These are phyloP conservation scores for Podaxis carcinomalis DNA, from an alignment of 768 basidiomycete species.

Conservation along the genomic window DNA sequence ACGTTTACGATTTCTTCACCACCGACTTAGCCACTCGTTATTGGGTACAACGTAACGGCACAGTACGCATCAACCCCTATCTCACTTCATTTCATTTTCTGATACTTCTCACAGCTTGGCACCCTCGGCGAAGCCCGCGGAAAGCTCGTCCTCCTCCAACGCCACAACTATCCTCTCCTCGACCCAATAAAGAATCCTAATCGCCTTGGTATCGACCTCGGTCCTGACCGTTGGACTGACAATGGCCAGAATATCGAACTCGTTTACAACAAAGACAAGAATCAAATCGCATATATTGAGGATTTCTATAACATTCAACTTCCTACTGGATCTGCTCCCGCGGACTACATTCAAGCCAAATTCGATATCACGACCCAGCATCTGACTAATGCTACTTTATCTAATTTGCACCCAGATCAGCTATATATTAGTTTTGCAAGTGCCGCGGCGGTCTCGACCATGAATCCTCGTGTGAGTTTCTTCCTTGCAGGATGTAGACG, in stretches of 20 bases:
- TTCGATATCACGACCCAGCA: slow-evolving; percentile 37
- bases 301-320: slow-evolving; percentile 39
- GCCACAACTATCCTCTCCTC: slow-evolving; percentile 39
- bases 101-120: slow-evolving; percentile 28
- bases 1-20: slow-evolving; percentile 36
- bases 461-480: background rate
- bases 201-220: slow-evolving; percentile 41
- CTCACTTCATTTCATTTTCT: background rate
- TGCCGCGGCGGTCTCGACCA: slow-evolving; percentile 20
- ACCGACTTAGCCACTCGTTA: slow-evolving; percentile 34
- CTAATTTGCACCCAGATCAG: slow-evolving; percentile 32
- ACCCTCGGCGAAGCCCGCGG: slow-evolving; percentile 49
- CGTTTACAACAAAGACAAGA: slow-evolving; percentile 33
- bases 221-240: slow-evolving; percentile 41
- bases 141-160: slow-evolving; percentile 47
- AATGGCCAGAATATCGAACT: slow-evolving; percentile 42
- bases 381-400: slow-evolving; percentile 34
- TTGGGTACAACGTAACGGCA: slow-evolving; percentile 44
- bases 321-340: slow-evolving; percentile 27
- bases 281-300: slow-evolving; percentile 42
- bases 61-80: slow-evolving; percentile 19
- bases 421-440: slow-evolving; percentile 47
- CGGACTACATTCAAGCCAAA: slow-evolving; percentile 38
- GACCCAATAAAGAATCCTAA: slow-evolving; percentile 29
- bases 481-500: background rate